These are phyloP conservation scores for Raddia guianensis DNA, from an alignment of 176 grass and related monocot species.

Conservation along the genomic window DNA sequence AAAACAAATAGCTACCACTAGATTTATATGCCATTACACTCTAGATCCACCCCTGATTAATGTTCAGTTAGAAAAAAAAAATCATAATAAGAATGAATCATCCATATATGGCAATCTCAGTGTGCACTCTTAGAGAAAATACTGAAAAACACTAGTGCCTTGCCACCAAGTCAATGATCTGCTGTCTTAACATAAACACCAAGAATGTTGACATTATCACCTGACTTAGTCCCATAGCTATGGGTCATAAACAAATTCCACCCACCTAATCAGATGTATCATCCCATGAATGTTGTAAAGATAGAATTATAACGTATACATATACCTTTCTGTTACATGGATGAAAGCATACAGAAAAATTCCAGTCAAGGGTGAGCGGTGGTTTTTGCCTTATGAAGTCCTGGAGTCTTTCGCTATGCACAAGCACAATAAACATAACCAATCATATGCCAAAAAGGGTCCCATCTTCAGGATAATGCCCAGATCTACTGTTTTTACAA, in stretches of 20 bases:
- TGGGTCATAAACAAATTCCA: constrained; percentile 8
- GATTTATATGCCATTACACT: too few species aligned
- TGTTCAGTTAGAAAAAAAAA: neutral
- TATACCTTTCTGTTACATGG: constrained; percentile 1
- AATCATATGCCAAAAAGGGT: neutral
- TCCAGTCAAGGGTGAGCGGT: neutral
- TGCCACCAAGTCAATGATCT: constrained; percentile 5
- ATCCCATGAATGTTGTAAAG: neutral
- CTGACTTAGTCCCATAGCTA: neutral
- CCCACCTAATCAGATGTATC: constrained; percentile 1
- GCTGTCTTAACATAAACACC: neutral
- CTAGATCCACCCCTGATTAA: neutral
- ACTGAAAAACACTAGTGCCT: neutral
- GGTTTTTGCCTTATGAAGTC: constrained; percentile 9
- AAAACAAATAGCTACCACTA: too few species aligned
- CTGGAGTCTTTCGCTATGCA: neutral
- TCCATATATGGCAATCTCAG: neutral
- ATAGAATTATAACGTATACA: neutral
- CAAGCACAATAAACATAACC: constrained; percentile 1
- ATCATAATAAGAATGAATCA: neutral
- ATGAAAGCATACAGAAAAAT: neutral
- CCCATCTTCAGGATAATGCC: constrained; percentile 19
- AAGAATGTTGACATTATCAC: neutral
- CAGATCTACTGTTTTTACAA: constrained; percentile 6
- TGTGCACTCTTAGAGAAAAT: constrained; percentile 13